These are phyloP conservation scores for Mycosphaerella arachidis DNA, from an alignment of 2,329 filamentous ascomycete genomes.

Conservation along the genomic window DNA sequence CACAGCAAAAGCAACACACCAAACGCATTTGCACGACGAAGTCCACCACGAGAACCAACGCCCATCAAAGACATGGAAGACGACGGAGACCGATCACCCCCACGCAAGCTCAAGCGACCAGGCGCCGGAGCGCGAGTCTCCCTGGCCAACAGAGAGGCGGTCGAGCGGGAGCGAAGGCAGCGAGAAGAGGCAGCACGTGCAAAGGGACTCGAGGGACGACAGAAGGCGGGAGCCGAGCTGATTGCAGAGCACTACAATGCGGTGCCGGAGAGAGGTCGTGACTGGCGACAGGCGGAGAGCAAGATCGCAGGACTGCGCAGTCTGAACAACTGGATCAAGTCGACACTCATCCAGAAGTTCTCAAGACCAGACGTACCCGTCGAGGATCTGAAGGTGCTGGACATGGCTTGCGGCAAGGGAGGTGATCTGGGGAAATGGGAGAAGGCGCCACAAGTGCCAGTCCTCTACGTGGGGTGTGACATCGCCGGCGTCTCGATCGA, in stretches of 20 bases:
- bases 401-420: slow-evolving; percentile 95
- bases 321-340: slow-evolving; percentile 99
- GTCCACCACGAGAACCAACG: slow-evolving; percentile 23
- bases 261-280: slow-evolving; percentile 85
- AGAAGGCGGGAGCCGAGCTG: slow-evolving; percentile 53
- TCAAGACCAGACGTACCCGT: slow-evolving; percentile 49
- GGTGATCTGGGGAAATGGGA: slow-evolving; percentile 96
- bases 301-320: slow-evolving; percentile 90
- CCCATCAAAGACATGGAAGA: slow-evolving; percentile 13
- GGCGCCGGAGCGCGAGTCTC: slow-evolving; percentile 54
- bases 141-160: slow-evolving; percentile 62
- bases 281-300: slow-evolving; percentile 91
- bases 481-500: slow-evolving; percentile 88
- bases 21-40: slow-evolving; percentile 31
- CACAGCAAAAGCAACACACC: slow-evolving; percentile 26
- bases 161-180: slow-evolving; percentile 49
- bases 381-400: slow-evolving; percentile 70
- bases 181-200: slow-evolving; percentile 39
- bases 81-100: slow-evolving; percentile 32
- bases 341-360: slow-evolving; percentile 94
- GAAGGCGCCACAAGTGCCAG: slow-evolving; percentile 82
- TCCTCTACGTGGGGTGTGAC: slow-evolving; percentile 89
- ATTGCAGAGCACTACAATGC: slow-evolving; percentile 94
- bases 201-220: slow-evolving; percentile 23
- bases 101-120: slow-evolving; percentile 36